A percentile compares a stretch with the other conserved stretches of the same genome.
These are phyloP conservation scores for Ganoderma leucocontextum DNA, from an alignment of 1,284 basidiomycete species.

Conservation along the genomic window DNA sequence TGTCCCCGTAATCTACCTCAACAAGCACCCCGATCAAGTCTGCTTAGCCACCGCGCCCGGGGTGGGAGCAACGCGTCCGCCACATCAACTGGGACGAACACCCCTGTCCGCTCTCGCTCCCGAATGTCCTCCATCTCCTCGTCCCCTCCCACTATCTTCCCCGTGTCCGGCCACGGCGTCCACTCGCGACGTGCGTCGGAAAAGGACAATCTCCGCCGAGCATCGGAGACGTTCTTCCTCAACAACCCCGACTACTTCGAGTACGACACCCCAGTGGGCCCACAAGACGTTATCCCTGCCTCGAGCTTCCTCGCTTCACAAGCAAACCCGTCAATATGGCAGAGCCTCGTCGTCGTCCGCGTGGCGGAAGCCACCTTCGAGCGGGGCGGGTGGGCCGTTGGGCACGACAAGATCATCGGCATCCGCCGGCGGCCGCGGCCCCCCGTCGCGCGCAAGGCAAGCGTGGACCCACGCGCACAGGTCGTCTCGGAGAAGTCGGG, in stretches of 20 bases:
- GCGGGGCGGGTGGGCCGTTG: constrained; percentile 77
- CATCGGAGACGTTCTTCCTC: constrained; percentile 58
- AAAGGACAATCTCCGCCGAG: constrained; percentile 62
- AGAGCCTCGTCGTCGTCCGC: constrained; percentile 59
- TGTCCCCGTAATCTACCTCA: constrained; percentile 61
- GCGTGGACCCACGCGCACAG: constrained; percentile 27
- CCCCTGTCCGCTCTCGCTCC: constrained; percentile 55
- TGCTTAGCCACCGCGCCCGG: constrained; percentile 62
- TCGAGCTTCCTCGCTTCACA: constrained; percentile 39
- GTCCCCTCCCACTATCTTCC: constrained; percentile 60
- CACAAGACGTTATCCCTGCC: constrained; percentile 48
- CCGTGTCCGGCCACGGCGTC: constrained; percentile 79
- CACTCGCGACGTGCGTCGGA: constrained; percentile 76
- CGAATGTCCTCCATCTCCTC: constrained; percentile 50
- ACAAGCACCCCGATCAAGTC: constrained; percentile 48
- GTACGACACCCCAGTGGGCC: constrained; percentile 47
- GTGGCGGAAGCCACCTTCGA: constrained; percentile 70
- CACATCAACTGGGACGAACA: constrained; percentile 49
- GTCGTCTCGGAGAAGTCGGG: constrained; percentile 36
- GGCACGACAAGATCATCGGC: constrained; percentile 62
- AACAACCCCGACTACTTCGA: constrained; percentile 61
- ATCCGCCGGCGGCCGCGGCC: constrained; percentile 68
- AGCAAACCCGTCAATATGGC: constrained; percentile 52
- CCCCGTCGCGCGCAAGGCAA: constrained; percentile 44
- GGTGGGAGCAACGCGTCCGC: constrained; percentile 63